Percentiles rank a stretch among this genome's conserved stretches.
phyloP scores from a whole-genome alignment of 352 stramenopile species.

The Phytophthora pseudosyringae region DNA sequence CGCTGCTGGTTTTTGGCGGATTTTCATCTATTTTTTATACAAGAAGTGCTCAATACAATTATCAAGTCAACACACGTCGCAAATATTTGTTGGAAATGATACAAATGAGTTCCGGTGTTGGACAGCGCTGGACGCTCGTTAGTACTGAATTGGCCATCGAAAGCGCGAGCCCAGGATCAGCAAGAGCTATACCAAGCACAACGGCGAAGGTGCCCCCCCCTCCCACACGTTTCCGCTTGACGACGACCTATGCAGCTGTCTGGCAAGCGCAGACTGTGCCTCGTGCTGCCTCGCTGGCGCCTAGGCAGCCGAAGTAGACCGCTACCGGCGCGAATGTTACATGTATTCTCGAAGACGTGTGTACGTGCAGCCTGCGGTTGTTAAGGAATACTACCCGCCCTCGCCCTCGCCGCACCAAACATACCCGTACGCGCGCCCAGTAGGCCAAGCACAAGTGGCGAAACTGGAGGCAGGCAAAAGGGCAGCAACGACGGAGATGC shows the following conservation, averaged over 20 bases:
- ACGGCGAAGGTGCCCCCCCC: constrained; percentile 30
- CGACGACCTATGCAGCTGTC: constrained; percentile 37
- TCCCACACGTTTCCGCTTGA: constrained; percentile 18
- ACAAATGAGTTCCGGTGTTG: not conserved
- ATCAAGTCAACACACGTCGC: constrained; percentile 29
- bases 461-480: not conserved
- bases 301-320: constrained; percentile 24
- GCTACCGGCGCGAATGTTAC: constrained; percentile 25
- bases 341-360: constrained; percentile 15
- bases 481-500: no score
- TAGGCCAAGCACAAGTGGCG: not conserved
- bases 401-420: constrained; percentile 1
- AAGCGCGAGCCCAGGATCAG: not conserved
- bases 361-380: constrained; percentile 30
- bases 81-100: constrained; percentile 7
- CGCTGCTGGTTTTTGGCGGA: constrained; percentile 4
- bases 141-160: constrained; percentile 14
- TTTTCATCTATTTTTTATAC: constrained; percentile 14
- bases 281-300: constrained; percentile 33
- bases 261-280: constrained; percentile 30
- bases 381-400: constrained; percentile 17
- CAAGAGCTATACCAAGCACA: not conserved
- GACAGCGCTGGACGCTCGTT: not conserved
- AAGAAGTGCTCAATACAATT: constrained; percentile 21
- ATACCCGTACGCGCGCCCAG: constrained; percentile 22